Base-by-base conservation (phyloP, 1,284 basidiomycete species). In the Sanghuangporus baumii region DNA sequence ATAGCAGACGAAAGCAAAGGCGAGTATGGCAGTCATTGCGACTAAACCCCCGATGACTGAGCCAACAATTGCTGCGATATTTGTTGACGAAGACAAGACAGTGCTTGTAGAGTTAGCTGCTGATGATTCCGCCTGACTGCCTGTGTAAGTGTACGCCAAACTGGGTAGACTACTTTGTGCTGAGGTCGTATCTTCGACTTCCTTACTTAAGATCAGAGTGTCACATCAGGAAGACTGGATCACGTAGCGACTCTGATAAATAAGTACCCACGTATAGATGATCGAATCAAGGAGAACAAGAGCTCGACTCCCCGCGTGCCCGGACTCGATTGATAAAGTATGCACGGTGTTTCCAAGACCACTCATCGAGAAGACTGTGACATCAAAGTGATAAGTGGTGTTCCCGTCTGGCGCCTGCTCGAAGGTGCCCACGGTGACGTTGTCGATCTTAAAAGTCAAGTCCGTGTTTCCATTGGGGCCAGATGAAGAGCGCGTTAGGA, bases 201-300 rank as follows among this genome's bases (percentile, higher is more conserved):
- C 34, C n/a, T 37, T 58, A 34, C 43, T 46, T 46, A 1, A 41
- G 6, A 14, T 11, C 18, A 20, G n/a, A 20, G 31, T 9, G n/a
- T 11, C 3, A 6, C n/a, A 57, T 43, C 11, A 43, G 9, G 6
- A 20, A 6, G 57, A 18, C n/a, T 23, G n/a, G 18, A 54, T 12
- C 18, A 26, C 31, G 9, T 16, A 18, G 16, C 20, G 16, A 46
- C 26, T 31, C 26, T 31, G 26, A 31, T 3, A 14, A 14, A 51
- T 14, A 23, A 51, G 18, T 1, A 60, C 59, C 40, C 36, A 62
- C 60, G 60, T 57, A 38, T 62, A 62, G 20, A 57, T 23, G 43
- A 62, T 62, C 12, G 41, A 34, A 36, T 62, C 60, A 11, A 62
- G 55, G 20, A 62, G 23, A 48, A 62, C 34, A 9, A 57, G 43